Conservation (phyloP, 1,139 yeast species). For the Magnusiomyces magnusii region DNA sequence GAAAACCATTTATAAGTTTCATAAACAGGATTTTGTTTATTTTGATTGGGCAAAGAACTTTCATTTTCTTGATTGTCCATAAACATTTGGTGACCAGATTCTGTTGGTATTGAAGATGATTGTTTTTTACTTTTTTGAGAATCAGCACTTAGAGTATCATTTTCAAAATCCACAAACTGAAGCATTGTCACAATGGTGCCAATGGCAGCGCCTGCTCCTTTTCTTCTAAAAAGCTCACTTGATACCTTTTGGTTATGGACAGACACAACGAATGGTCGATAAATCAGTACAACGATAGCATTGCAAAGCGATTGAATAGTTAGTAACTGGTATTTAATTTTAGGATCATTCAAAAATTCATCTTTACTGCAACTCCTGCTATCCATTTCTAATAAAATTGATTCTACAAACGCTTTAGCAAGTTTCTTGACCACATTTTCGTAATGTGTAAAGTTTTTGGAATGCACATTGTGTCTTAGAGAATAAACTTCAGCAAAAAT, state of each 20-base stretch:
- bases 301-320: constrained; percentile 5
- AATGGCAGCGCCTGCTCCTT: constrained; percentile 1
- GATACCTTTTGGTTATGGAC: neutral
- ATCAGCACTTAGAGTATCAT: neutral
- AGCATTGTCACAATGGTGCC: constrained; percentile 3
- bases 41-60: neutral
- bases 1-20: constrained; percentile 4
- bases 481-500: neutral
- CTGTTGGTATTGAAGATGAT: neutral
- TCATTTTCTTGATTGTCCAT: neutral
- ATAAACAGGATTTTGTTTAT: neutral
- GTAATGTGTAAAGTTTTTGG: neutral
- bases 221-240: constrained; percentile 1
- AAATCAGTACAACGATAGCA: neutral
- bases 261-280: neutral
- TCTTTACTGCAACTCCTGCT: neutral
- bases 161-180: neutral
- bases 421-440: neutral
- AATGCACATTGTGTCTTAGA: neutral
- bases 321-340: constrained; percentile 1
- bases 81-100: neutral
- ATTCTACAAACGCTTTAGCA: neutral
- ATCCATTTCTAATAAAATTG: neutral
- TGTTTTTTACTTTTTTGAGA: neutral
- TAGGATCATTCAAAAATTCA: neutral